A percentile compares a stretch with the other conserved stretches of the same genome.
Evolutionary conservation across 1,284 basidiomycete genomes (phyloP).

Genomic region (Amylostereum areolatum): DNA sequence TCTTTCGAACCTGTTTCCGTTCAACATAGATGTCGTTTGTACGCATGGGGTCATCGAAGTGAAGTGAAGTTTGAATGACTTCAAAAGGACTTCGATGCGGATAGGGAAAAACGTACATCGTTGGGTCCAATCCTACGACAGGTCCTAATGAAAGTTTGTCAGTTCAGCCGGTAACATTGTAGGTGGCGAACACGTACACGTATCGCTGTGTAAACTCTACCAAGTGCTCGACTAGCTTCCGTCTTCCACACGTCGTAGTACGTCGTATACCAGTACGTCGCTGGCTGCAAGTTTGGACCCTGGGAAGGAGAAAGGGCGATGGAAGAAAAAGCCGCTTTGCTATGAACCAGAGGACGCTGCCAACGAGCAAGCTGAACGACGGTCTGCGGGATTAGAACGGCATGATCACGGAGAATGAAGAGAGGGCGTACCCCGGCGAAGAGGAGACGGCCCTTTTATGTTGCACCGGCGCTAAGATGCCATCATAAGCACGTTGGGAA

Average conservation of each 20-base stretch:
- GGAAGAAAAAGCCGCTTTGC: no score
- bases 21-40: slow-evolving; percentile 23
- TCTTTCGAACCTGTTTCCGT: slow-evolving; percentile 23
- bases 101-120: slow-evolving; percentile 7
- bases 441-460: no score
- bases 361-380: no score
- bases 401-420: no score
- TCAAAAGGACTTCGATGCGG: not conserved
- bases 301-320: slow-evolving; percentile 19
- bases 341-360: no score
- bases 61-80: slow-evolving; percentile 17
- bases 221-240: slow-evolving; percentile 9
- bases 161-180: not conserved
- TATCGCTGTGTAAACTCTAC: slow-evolving; percentile 15
- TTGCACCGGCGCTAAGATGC: no score
- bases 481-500: no score
- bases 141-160: slow-evolving; percentile 8
- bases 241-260: slow-evolving; percentile 13
- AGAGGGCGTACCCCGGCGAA: no score
- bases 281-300: slow-evolving; percentile 16
- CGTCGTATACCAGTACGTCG: slow-evolving; percentile 14
- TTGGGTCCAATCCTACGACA: slow-evolving; percentile 18
- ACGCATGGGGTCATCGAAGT: slow-evolving; percentile 25
- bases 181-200: slow-evolving; percentile 10
- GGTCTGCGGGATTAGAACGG: no score